These are phyloP conservation scores for Juncus effusus DNA, from an alignment of 176 grass and related monocot species.

Conservation along the genomic window DNA sequence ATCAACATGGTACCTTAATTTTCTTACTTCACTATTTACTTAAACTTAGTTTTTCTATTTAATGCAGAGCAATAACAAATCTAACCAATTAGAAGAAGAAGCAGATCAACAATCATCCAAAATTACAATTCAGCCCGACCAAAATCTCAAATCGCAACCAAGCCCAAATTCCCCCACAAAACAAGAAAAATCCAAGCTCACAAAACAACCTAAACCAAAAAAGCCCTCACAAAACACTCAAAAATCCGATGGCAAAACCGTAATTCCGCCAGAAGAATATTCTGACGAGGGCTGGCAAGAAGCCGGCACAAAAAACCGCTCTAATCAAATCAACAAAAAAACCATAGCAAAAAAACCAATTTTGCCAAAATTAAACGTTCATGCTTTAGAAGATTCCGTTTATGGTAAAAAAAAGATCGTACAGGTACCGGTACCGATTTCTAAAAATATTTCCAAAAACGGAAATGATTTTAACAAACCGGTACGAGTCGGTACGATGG, in stretches of 20 bases:
- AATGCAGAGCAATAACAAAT: constrained; percentile 86
- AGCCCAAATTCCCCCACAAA: constrained; percentile 8
- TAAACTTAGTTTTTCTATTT: constrained; percentile 38
- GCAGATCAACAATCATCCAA: constrained; percentile 32
- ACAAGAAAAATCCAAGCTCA: not conserved
- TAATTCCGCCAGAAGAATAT: constrained; percentile 65
- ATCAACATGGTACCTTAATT: not conserved
- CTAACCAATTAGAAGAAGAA: constrained; percentile 51
- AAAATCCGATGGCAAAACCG: not conserved
- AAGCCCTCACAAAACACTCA: not conserved
- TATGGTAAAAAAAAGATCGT: constrained; percentile 15
- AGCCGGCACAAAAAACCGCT: constrained; percentile 65
- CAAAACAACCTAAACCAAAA: not conserved
- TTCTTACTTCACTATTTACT: constrained; percentile 42
- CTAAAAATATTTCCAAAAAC: not conserved
- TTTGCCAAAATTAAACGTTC: constrained; percentile 54
- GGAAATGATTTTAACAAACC: constrained; percentile 11
- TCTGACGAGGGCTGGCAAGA: constrained; percentile 97
- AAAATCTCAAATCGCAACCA: constrained; percentile 8
- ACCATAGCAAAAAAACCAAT: constrained; percentile 37
- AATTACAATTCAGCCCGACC: not conserved
- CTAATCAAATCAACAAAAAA: constrained; percentile 56
- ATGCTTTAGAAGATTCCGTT: constrained; percentile 31
- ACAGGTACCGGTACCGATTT: not conserved
- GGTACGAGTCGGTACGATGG: constrained; percentile 33